phyloP scores from a whole-genome alignment of 495 filamentous ascomycete species.

The Letharia lupina region DNA sequence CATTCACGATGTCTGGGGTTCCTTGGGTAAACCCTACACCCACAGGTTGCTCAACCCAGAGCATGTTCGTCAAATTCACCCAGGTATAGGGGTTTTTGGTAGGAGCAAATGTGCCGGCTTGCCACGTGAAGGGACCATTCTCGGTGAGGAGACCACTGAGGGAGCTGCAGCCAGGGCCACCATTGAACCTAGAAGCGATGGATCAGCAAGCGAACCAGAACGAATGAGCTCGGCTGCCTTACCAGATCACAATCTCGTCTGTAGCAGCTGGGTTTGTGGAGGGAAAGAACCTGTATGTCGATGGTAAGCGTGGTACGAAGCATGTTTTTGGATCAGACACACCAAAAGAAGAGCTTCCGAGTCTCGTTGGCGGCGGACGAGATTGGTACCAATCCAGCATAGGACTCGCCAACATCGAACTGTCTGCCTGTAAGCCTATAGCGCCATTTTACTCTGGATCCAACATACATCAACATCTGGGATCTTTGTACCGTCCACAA shows the following conservation, averaged over 20 bases:
- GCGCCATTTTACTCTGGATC: not conserved
- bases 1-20: slow-evolving; percentile 42
- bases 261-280: slow-evolving; percentile 26
- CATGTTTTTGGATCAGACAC: not conserved
- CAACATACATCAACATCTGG: slow-evolving; percentile 50
- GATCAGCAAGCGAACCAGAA: not conserved
- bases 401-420: slow-evolving; percentile 68
- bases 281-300: slow-evolving; percentile 10
- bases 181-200: slow-evolving; percentile 43
- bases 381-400: slow-evolving; percentile 67
- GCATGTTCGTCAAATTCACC: slow-evolving; percentile 57
- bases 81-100: slow-evolving; percentile 54
- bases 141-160: slow-evolving; percentile 60
- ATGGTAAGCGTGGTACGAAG: not conserved
- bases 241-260: slow-evolving; percentile 64
- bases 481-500: slow-evolving; percentile 48
- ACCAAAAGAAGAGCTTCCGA: slow-evolving; percentile 45
- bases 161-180: slow-evolving; percentile 60
- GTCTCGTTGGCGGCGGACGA: slow-evolving; percentile 33
- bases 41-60: slow-evolving; percentile 56
- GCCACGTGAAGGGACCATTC: slow-evolving; percentile 58
- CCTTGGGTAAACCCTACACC: slow-evolving; percentile 51
- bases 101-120: slow-evolving; percentile 49
- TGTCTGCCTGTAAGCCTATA: not conserved
- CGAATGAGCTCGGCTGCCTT: not conserved